Evolutionary conservation across 1,139 yeast genomes (phyloP), one percentile per base, ranked within the genome.

Genomic region (Diutina mesorugosa): DNA sequence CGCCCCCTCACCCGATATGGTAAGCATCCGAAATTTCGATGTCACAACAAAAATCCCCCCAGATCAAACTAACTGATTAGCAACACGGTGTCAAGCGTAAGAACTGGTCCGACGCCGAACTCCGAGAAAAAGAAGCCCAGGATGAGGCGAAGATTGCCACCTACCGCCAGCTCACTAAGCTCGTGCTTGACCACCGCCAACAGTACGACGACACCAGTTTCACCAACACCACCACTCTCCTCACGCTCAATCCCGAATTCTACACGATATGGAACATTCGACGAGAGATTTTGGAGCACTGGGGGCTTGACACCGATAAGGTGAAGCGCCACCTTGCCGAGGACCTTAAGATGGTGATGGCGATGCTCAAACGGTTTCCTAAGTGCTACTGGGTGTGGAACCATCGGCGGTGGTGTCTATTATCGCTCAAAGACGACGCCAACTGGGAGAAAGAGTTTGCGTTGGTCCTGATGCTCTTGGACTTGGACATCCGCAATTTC

Each of bases 331-430:
- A 78, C 30, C 73, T 91, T 61, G 74, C 73, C 7, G 69, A 73
- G 3, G 99, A 93, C 62, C 72, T 93, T 56, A 65, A 71, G 46
- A 81, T 89, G 64, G 76, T 84, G 0, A 75, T 86, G 72, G 69
- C 70, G 0, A 78, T 83, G 61, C 71, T 93, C 63, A 80, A 80
- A 58, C 69, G 77, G 58, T 85, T 71, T 61, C 99, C 99, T 2
- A 93, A 93, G 67, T 88, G 91, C 47, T 93, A 93, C 67, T 91
- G 98, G 97, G 85, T 93, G 21, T 93, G 98, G 97, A 87, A 86
- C 64, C 98, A 93, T 67, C 77, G 99, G 41, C 72, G 80, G 26
- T 93, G 99, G 99, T 80, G 89, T 56, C 70, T 93, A 50, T 75
- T 78, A 57, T 73, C 76, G 59, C 72, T 82, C 55, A 59, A 66